phyloP scores from a whole-genome alignment of 306 rosid species.

The Corylus americana region DNA sequence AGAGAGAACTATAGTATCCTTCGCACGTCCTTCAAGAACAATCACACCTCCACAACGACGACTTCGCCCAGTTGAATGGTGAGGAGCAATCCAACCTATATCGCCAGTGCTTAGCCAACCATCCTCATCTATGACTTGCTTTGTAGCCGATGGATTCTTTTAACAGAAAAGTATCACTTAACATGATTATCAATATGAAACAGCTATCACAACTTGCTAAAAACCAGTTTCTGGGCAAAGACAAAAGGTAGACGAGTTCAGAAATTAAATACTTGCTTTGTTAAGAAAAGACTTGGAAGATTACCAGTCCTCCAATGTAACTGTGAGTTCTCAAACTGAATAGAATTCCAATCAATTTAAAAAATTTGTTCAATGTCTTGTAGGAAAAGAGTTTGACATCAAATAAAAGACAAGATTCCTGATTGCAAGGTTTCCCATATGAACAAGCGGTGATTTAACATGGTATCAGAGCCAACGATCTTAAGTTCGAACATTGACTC shows the following conservation, averaged over 20 bases:
- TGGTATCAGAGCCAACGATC: too few relatives aligned
- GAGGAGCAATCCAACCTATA: constrained; percentile 87
- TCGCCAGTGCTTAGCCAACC: constrained; percentile 95
- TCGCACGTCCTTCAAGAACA: constrained; percentile 91
- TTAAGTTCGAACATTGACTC: too few relatives aligned
- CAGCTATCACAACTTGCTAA: constrained; percentile 27
- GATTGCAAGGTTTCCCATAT: neutral
- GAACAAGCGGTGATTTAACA: too few relatives aligned
- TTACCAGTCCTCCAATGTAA: neutral
- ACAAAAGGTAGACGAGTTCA: neutral
- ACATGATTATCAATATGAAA: constrained; percentile 28
- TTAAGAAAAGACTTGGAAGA: neutral
- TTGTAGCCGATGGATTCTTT: constrained; percentile 78
- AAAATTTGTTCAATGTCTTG: neutral
- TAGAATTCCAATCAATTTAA: neutral
- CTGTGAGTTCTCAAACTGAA: neutral
- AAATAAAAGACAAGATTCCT: neutral
- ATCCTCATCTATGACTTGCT: constrained; percentile 62
- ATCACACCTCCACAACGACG: constrained; percentile 66
- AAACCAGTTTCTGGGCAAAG: constrained; percentile 1
- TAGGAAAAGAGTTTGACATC: neutral
- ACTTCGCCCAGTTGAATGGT: constrained; percentile 72
- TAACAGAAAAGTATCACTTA: constrained; percentile 13
- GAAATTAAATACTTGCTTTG: neutral
- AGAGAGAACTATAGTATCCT: constrained; percentile 93